A percentile compares a stretch with the other conserved stretches of the same genome.
Conservation (phyloP, 2,329 filamentous ascomycete species). For the Neobulgaria alba region DNA sequence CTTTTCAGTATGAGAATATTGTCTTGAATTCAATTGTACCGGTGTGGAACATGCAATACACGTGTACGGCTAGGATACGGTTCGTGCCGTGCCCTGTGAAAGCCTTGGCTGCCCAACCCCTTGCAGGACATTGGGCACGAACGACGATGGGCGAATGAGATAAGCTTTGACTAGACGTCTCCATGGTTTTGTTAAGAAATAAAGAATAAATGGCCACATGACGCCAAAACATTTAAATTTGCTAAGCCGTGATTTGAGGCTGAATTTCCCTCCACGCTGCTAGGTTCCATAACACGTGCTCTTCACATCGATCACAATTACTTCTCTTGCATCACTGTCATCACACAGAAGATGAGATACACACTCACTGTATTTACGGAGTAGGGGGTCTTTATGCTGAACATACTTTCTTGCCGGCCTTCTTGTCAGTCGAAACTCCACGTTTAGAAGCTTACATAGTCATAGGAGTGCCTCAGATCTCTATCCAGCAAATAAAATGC, state of each 20-base stretch:
- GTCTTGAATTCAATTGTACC: neutral
- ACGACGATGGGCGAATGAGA: neutral
- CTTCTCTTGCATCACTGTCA: no score
- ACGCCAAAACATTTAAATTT: neutral
- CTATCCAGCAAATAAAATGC: no score
- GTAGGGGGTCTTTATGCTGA: no score
- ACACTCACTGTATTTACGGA: no score
- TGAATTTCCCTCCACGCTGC: no score
- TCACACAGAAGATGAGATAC: no score
- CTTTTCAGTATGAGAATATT: neutral
- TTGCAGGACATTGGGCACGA: neutral
- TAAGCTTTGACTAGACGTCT: neutral
- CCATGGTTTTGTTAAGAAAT: neutral
- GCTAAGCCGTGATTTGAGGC: neutral
- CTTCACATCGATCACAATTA: no score
- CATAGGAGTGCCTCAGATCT: no score
- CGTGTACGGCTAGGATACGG: neutral
- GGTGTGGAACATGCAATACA: neutral
- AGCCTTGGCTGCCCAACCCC: neutral
- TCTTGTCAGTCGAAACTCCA: no score
- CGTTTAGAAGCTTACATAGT: no score
- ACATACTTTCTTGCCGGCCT: no score
- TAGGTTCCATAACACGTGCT: no score
- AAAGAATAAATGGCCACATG: neutral
- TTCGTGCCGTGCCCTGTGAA: neutral